Conservation (phyloP, 1,284 basidiomycete species). For the Ganoderma sp. region DNA sequence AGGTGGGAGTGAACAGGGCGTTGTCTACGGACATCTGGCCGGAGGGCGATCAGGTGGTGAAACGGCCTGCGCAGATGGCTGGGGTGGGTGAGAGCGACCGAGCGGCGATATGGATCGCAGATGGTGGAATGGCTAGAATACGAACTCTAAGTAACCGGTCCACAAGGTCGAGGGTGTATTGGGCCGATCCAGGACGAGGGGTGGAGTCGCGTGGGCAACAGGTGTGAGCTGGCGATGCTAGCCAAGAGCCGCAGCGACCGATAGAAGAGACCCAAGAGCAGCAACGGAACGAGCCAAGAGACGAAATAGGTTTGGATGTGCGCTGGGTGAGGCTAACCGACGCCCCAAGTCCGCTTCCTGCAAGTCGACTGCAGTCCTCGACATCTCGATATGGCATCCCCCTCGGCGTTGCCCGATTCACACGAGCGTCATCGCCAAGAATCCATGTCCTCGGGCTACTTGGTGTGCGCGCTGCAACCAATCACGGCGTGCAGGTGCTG, state of each 20-base stretch:
- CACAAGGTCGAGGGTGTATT: not conserved
- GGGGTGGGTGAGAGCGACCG: not conserved
- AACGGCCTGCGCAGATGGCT: slow-evolving; percentile 2
- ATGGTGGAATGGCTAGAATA: slow-evolving; percentile 15
- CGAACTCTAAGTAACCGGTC: not conserved
- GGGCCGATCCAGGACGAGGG: slow-evolving; percentile 1
- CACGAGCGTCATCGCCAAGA: not conserved
- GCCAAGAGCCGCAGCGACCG: slow-evolving; percentile 10
- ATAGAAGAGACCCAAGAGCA: slow-evolving; percentile 10
- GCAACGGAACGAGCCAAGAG: slow-evolving; percentile 9
- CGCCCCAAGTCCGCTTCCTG: not conserved
- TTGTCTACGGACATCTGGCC: slow-evolving; percentile 10
- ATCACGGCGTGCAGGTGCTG: slow-evolving; percentile 16
- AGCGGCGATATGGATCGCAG: slow-evolving; percentile 15
- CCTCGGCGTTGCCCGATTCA: not conserved
- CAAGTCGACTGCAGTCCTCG: not conserved
- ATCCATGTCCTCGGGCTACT: not conserved
- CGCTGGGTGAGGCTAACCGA: not conserved
- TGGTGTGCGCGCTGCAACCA: slow-evolving; percentile 18
- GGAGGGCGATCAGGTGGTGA: slow-evolving; percentile 5
- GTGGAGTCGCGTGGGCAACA: not conserved
- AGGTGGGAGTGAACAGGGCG: slow-evolving; percentile 57
- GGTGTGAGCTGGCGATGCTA: not conserved
- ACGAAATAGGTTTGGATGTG: not conserved
- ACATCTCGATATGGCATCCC: not conserved